Evolutionary conservation across 345 rosid genomes (phyloP), one percentile per base, ranked within the genome.

Genomic region (Aquilaria yunnanensis): DNA sequence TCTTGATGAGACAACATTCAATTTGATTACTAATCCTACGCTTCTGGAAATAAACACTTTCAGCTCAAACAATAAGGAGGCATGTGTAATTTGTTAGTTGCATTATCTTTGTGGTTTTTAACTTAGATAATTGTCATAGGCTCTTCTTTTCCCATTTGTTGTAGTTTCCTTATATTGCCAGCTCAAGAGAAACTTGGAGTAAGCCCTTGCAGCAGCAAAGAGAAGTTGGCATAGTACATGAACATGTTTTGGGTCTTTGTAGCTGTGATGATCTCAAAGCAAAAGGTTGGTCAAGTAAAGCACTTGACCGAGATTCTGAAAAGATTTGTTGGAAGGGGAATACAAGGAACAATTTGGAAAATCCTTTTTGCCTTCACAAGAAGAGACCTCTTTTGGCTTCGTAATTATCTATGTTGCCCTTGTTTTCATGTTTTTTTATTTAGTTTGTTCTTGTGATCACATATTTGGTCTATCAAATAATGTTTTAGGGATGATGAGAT

Each of bases 31-130:
- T 66, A 79, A 93, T 62, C 95, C 96, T 48, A 78, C 75, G 0
- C 32, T 83, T 34, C 85, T 93, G 60, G 86, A 86, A 69, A 86
- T 93, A 64, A 86, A 93, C 61, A 68, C 73, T 49, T 77, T 76
- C 59, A 88, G 98, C 77, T 72, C 85, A 6, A 82, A 88, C 70
- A 93, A 90, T 61, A 81, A 9, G 74, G 98, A 93, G 96, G 94
- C 67, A 59, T 55, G 84, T 55, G 84, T 56, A 43, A 70, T 72
- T 64, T 62, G 23, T 43, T 29, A 30, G 60, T 53, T 32, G 45
- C 30, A 37, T 29, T 10, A 23, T 49, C 34, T 57, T 37, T 54
- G 61, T 46, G 48, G 70, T 52, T 56, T 50, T 61, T n/a, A 69
- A 10, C 37, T 37, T 56, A 6, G 12, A n/a, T 32, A 45, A 58